Conservation (phyloP, 2,329 filamentous ascomycete species). For the Cladosporium sp. region DNA sequence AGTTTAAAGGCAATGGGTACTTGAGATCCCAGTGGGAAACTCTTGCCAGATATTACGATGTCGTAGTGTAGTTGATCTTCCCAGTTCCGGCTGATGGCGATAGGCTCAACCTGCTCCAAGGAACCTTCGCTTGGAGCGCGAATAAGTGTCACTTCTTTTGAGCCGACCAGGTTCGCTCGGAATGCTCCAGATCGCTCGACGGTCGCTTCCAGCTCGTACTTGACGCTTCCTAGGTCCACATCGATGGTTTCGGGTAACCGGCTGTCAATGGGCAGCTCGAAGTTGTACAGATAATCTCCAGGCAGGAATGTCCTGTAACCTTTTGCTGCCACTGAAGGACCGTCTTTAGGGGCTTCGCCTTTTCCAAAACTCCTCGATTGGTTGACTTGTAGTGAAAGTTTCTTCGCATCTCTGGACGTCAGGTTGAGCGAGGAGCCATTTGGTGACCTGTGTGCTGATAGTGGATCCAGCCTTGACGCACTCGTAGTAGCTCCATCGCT, state of each 20-base stretch:
- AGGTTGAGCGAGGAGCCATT: slow-evolving; percentile 48
- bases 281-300: slow-evolving; percentile 71
- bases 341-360: slow-evolving; percentile 62
- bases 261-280: slow-evolving; percentile 80
- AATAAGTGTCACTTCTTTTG: slow-evolving; percentile 79
- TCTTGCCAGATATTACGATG: slow-evolving; percentile 94
- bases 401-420: slow-evolving; percentile 56
- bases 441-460: slow-evolving; percentile 32
- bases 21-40: slow-evolving; percentile 82
- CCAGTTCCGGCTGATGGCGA: slow-evolving; percentile 91
- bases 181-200: slow-evolving; percentile 88
- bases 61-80: slow-evolving; percentile 95
- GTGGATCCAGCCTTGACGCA: slow-evolving; percentile 35
- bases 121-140: slow-evolving; percentile 85
- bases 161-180: slow-evolving; percentile 80
- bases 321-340: slow-evolving; percentile 65
- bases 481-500: slow-evolving; percentile 35
- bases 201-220: slow-evolving; percentile 82
- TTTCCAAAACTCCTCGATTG: slow-evolving; percentile 85
- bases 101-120: slow-evolving; percentile 86
- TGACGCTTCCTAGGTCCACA: slow-evolving; percentile 81
- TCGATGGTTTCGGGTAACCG: slow-evolving; percentile 80
- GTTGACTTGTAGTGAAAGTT: slow-evolving; percentile 75
- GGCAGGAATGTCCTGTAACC: slow-evolving; percentile 85
- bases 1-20: slow-evolving; percentile 94